Percentiles rank a stretch among this genome's conserved stretches.
Evolutionary conservation across 2,329 filamentous ascomycete species (phyloP).

Genomic region (Aspergillus versicolor): DNA sequence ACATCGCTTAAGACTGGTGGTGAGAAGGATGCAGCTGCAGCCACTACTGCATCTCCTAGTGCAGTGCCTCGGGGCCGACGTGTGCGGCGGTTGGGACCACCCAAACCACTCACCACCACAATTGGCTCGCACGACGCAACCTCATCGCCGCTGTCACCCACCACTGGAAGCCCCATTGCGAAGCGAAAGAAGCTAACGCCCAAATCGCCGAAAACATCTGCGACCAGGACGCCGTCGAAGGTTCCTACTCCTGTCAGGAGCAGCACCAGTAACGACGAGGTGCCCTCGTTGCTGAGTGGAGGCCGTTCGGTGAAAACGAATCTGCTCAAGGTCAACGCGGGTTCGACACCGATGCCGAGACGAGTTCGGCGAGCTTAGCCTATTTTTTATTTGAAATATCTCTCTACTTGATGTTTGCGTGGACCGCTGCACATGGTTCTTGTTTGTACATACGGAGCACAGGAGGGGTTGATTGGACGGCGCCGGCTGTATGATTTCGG

Average conservation of each 20-base stretch:
- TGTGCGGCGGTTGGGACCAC: conserved; percentile 31
- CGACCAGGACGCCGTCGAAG: conserved; percentile 23
- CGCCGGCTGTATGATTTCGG: background rate
- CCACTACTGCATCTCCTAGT: conserved; percentile 24
- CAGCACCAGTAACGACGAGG: conserved; percentile 16
- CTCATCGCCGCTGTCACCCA: conserved; percentile 19
- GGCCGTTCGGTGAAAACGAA: conserved; percentile 25
- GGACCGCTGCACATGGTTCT: background rate
- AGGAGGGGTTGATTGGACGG: background rate
- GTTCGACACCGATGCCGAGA: conserved; percentile 36
- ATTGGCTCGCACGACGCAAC: conserved; percentile 13
- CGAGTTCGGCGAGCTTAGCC: conserved; percentile 31
- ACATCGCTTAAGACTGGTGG: conserved; percentile 19
- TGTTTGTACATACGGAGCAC: background rate
- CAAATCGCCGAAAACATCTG: conserved; percentile 29
- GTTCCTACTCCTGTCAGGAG: conserved; percentile 17
- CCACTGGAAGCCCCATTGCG: conserved; percentile 24
- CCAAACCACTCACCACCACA: conserved; percentile 22
- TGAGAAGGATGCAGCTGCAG: conserved; percentile 16
- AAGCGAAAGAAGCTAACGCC: conserved; percentile 37
- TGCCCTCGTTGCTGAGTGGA: conserved; percentile 16
- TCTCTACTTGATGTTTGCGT: background rate
- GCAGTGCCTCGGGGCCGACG: conserved; percentile 30
- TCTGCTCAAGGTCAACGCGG: conserved; percentile 33
- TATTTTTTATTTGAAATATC: conserved; percentile 7